Conservation (phyloP, 306 rosid species). For the Corylus americana region DNA sequence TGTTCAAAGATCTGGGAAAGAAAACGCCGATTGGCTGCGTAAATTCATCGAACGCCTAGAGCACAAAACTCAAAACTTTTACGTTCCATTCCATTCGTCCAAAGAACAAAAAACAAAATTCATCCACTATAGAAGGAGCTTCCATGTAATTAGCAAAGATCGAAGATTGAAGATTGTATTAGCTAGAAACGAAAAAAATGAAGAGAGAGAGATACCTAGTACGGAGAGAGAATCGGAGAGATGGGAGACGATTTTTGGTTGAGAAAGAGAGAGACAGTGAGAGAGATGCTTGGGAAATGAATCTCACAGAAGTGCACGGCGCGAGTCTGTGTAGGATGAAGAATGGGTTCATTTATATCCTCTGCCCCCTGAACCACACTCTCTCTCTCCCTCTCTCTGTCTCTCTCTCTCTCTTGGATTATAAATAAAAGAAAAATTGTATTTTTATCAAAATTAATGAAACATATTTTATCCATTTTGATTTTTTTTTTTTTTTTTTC, state of each 20-base stretch:
- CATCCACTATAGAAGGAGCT: not conserved
- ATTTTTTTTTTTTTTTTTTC: too few relatives aligned
- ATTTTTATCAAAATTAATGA: too few relatives aligned
- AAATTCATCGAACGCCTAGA: too few relatives aligned
- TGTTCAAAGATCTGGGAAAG: not conserved
- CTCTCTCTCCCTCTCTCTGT: too few relatives aligned
- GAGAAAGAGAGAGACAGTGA: conserved; percentile 23
- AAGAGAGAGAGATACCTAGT: conserved; percentile 25
- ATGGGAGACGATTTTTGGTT: conserved; percentile 2
- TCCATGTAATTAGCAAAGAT: not conserved
- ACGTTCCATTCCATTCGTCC: not conserved
- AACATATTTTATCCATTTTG: too few relatives aligned
- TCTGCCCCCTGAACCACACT: not conserved
- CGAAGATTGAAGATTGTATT: not conserved
- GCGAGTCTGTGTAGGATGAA: conserved; percentile 11
- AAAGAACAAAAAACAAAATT: not conserved
- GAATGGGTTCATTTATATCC: conserved; percentile 37
- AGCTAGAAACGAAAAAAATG: not conserved
- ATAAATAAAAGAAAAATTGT: too few relatives aligned
- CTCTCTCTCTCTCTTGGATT: too few relatives aligned
- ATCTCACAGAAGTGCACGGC: conserved; percentile 17
- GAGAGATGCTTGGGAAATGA: not conserved
- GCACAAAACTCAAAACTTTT: not conserved
- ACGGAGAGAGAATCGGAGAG: conserved; percentile 28
- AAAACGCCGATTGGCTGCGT: too few relatives aligned